A percentile compares a stretch with the other conserved stretches of the same genome.
phyloP scores from a whole-genome alignment of 2,329 filamentous ascomycete genomes.

The Neurospora crassa region DNA sequence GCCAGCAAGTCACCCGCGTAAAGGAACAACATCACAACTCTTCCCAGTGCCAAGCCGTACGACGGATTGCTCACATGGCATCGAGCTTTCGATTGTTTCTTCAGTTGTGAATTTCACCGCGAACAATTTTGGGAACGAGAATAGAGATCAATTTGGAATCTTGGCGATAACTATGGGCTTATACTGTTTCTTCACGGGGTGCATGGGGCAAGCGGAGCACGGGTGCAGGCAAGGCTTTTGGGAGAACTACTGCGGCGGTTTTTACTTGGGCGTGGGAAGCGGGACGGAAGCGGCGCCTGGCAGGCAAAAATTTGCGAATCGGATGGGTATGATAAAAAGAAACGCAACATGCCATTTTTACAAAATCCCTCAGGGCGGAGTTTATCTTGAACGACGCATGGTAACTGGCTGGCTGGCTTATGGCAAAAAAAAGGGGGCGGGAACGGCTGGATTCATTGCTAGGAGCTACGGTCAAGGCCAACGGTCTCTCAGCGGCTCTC shows the following conservation, averaged over 20 bases:
- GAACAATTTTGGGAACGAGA: conserved; percentile 32
- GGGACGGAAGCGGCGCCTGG: conserved; percentile 26
- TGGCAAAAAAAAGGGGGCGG: conserved; percentile 20
- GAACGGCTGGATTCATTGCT: conserved; percentile 9
- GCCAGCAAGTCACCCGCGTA: conserved; percentile 52
- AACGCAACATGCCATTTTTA: conserved; percentile 21
- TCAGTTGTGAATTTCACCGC: conserved; percentile 19
- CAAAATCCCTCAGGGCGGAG: conserved; percentile 20
- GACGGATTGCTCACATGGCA: conserved; percentile 1
- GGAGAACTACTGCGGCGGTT: conserved; percentile 26
- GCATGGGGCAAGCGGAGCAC: background rate
- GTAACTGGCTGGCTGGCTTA: conserved; percentile 7
- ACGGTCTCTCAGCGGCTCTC: background rate
- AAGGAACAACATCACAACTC: conserved; percentile 14
- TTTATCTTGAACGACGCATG: conserved; percentile 16
- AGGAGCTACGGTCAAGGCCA: conserved; percentile 1
- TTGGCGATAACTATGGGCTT: conserved; percentile 35
- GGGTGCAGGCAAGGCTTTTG: conserved; percentile 30
- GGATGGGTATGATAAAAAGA: conserved; percentile 33
- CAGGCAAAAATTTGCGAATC: conserved; percentile 27
- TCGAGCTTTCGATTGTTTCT: conserved; percentile 8
- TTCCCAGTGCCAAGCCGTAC: background rate
- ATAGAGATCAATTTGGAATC: conserved; percentile 33
- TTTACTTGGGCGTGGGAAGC: conserved; percentile 16
- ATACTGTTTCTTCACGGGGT: conserved; percentile 27